Base-by-base conservation (phyloP, 2,329 filamentous ascomycete genomes). In the Aspergillus texensis region DNA sequence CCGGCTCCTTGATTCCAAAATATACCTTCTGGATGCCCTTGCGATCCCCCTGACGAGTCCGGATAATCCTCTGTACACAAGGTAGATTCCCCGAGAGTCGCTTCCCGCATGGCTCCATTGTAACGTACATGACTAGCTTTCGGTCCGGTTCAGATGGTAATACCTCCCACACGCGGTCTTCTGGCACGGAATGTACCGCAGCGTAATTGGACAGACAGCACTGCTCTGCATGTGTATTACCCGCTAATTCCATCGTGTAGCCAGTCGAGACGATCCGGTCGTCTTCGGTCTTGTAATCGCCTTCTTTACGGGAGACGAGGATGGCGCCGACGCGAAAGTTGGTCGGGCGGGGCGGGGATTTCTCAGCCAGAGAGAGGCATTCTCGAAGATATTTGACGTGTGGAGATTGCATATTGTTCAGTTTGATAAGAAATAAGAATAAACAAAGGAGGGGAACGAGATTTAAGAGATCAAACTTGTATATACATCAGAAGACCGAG, bases 221-320 rank as follows among this genome's bases (percentile, higher is more conserved):
- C 80, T 99, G 93, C 76, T 99, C 95, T 4, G 95, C 95, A 74
- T 99, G 95, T 0, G 95, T 98, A 80, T 99, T 99, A 48, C 94
- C 95, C 0, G 88, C 85, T 4, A 94, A 87, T 78, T 99, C 94
- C 63, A 97, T 85, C 0, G 95, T 97, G 80, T 94, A 98, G 60
- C 95, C 94, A 1, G 92, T 91, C 0, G 91, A 87, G 32, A 96
- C 83, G 62, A 96, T 82, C 30, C 79, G 75, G 70, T 88, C 78
- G 30, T 77, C 70, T 26, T 64, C 53, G 11, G 64, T 69, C 52
- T 62, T 65, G 53, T 67, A 56, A 54, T 76, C 70, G 57, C 67
- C 60, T 43, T 74, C 68, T 64, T 71, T 70, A 56, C 75, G 73
- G 60, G 73, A 75, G 62, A 95, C 84, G 45, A 98, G 84, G n/a